A percentile compares a stretch with the other conserved stretches of the same genome.
These are phyloP conservation scores for Suhomyces faveliae DNA, from an alignment of 805 yeast species.

Conservation along the genomic window DNA sequence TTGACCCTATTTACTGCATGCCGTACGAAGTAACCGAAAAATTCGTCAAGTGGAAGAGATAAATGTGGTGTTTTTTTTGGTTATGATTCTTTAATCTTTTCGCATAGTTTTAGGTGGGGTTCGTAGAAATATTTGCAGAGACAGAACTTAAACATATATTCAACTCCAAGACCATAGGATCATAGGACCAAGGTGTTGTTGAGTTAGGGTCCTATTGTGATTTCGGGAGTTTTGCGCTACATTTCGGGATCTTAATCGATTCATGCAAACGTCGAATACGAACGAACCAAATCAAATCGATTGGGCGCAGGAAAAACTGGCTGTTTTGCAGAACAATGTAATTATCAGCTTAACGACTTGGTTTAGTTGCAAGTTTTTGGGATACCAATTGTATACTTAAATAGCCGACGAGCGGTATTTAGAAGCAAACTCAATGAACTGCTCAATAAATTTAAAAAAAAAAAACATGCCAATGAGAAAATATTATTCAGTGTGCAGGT, in stretches of 20 bases:
- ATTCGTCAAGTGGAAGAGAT: constrained; percentile 25
- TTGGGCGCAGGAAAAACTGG: not conserved
- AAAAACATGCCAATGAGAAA: not conserved
- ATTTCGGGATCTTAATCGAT: not conserved
- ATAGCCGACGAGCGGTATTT: not conserved
- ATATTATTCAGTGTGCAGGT: not conserved
- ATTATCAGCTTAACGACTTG: not conserved
- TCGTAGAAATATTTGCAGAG: not conserved
- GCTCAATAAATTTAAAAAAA: not conserved
- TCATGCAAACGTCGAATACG: not conserved
- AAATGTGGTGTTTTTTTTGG: not conserved
- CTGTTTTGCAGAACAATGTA: not conserved
- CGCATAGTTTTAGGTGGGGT: not conserved
- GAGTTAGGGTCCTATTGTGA: too few species aligned
- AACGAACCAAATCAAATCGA: not conserved
- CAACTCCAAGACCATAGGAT: too few species aligned
- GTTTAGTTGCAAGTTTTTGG: not conserved
- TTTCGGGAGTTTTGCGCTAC: too few species aligned
- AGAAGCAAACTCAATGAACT: not conserved
- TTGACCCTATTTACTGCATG: constrained; percentile 88
- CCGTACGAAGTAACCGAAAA: constrained; percentile 49
- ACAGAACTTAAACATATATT: too few species aligned
- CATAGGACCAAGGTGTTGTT: too few species aligned
- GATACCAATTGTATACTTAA: not conserved
- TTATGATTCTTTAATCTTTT: not conserved